Conservation (phyloP, 805 yeast genomes). For the Suhomyces tanzawaensis region DNA sequence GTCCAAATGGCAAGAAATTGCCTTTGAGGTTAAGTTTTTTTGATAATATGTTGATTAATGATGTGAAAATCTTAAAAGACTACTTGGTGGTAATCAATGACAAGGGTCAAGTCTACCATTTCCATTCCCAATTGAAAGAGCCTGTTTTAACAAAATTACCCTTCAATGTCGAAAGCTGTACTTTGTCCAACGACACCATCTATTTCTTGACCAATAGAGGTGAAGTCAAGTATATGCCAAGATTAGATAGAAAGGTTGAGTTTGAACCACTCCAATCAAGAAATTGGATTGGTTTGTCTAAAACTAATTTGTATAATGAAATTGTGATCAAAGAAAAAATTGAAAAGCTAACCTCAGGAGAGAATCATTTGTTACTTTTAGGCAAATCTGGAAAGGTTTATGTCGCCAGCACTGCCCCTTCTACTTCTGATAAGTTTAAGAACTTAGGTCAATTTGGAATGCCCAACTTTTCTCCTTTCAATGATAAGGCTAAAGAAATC, state of each 20-base stretch:
- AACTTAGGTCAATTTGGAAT: conserved; percentile 81
- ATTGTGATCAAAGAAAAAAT: conserved; percentile 30
- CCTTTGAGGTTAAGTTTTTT: conserved; percentile 66
- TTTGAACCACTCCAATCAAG: conserved; percentile 15
- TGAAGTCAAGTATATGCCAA: conserved; percentile 42
- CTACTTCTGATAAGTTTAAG: conserved; percentile 7
- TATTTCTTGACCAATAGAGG: conserved; percentile 43
- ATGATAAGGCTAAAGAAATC: conserved; percentile 42
- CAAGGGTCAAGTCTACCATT: conserved; percentile 72
- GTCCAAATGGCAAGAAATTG: conserved; percentile 31
- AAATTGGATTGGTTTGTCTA: conserved; percentile 23
- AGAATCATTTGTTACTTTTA: conserved; percentile 63
- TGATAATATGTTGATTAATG: conserved; percentile 56
- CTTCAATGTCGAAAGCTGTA: conserved; percentile 23
- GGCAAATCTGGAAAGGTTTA: conserved; percentile 60
- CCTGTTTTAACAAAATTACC: conserved; percentile 29
- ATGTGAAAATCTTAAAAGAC: conserved; percentile 50
- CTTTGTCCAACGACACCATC: conserved; percentile 51
- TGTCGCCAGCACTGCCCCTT: conserved; percentile 53
- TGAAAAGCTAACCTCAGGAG: conserved; percentile 56
- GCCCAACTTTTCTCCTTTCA: conserved; percentile 68
- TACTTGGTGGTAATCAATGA: conserved; percentile 58
- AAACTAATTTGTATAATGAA: conserved; percentile 3
- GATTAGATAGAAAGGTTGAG: conserved; percentile 14
- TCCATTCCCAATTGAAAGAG: conserved; percentile 48